Conservation (phyloP, 2,329 filamentous ascomycete genomes). For the Cladosporium sp. region DNA sequence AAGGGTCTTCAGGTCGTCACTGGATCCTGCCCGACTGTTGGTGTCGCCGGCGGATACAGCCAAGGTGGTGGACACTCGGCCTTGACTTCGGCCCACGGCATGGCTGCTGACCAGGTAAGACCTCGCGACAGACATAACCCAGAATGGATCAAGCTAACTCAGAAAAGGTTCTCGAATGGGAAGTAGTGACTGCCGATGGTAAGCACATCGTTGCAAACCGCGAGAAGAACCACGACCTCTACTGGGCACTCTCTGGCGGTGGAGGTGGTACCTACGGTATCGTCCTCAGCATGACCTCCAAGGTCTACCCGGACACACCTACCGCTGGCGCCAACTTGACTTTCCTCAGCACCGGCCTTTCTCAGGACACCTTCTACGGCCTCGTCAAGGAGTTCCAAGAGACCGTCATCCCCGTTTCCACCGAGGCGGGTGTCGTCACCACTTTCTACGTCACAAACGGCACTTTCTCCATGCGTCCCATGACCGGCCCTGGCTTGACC, state of each 20-base stretch:
- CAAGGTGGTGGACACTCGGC: conserved; percentile 63
- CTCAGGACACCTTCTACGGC: conserved; percentile 49
- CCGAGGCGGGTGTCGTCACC: conserved; percentile 52
- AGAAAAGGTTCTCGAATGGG: conserved; percentile 45
- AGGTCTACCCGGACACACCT: conserved; percentile 48
- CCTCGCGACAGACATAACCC: background rate
- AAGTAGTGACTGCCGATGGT: conserved; percentile 51
- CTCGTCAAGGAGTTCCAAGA: conserved; percentile 51
- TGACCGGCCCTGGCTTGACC: conserved; percentile 52
- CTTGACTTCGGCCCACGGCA: conserved; percentile 55
- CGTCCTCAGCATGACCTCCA: conserved; percentile 58
- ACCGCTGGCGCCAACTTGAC: conserved; percentile 49
- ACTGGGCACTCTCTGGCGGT: conserved; percentile 64
- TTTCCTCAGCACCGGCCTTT: conserved; percentile 37
- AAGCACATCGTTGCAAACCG: conserved; percentile 50
- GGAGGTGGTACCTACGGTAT: conserved; percentile 62
- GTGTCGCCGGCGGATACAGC: conserved; percentile 59
- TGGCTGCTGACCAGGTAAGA: conserved; percentile 56
- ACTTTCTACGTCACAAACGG: conserved; percentile 50
- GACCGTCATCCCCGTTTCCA: conserved; percentile 47
- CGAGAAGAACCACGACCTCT: conserved; percentile 56
- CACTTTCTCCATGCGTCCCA: conserved; percentile 48
- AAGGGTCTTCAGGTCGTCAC: conserved; percentile 54
- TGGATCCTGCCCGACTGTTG: conserved; percentile 57
- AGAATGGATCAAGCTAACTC: background rate